Base-by-base conservation (phyloP, 441 rosid species). In the Euphorbia schlechtendalii region DNA sequence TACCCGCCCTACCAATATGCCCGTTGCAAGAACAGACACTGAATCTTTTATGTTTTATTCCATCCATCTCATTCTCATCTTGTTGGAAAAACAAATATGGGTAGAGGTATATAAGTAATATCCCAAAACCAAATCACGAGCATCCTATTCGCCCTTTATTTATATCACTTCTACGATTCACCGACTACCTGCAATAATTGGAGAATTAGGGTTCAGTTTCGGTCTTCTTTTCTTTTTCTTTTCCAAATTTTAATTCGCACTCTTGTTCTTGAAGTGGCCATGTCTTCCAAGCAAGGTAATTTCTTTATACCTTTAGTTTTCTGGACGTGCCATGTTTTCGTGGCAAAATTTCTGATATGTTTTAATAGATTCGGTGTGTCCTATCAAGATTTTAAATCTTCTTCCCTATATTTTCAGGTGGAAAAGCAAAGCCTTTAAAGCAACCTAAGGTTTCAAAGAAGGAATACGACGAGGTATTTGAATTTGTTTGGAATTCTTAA, bases 381-480 rank as follows among this genome's bases (percentile, higher is more conserved):
- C 28, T 5, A 21, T 21, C 61, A 4, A 14, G 14, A 6, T 21
- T 24, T 59, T 8, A 0, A 15, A 21, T 11, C 46, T n/a, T 46
- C 9, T 5, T 27, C 46, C 27, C 11, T 61, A 14, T 49, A 55
- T 56, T 52, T 64, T 36, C 15, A 92, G 98, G 95, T 75, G 98
- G 98, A 72, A 93, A 93, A 70, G 80, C 84, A 46, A 93, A 93
- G 82, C 98, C 98, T 71, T 83, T 93, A 97, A 93, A 93, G 87
- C 85, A 79, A 68, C 86, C 98, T 36, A 93, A 90, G 70, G 48
- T 74, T 56, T 86, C 75, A 0, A 93, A 93, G 95, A 93, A 88
- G 71, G 95, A 88, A 0, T 90, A 88, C 71, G 98, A 93, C 64
- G 98, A 93, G 92, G 98, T 93, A 80, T 36, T 61, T n/a, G 0